These are phyloP conservation scores for Aspergillus japonicus DNA, from an alignment of 2,329 filamentous ascomycete genomes.

Conservation along the genomic window DNA sequence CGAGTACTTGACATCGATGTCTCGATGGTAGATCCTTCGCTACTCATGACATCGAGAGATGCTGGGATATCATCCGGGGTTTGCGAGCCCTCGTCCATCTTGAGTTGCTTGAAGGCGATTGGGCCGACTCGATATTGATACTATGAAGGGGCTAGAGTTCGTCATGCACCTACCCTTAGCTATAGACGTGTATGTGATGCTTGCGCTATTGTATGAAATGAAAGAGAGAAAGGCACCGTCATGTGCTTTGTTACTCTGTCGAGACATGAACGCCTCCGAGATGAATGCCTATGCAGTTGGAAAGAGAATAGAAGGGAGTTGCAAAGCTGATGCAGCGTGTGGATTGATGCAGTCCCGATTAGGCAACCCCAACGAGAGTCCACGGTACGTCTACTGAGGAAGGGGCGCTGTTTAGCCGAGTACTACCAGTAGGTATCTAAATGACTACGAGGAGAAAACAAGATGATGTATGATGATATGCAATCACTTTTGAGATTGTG, in stretches of 20 bases:
- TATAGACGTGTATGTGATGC: neutral
- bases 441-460: too few species aligned
- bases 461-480: neutral
- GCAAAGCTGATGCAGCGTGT: too few species aligned
- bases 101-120: neutral
- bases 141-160: neutral
- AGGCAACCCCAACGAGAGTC: neutral
- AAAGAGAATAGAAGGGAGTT: too few species aligned
- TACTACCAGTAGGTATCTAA: too few species aligned
- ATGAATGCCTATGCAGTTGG: neutral
- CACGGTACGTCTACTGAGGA: neutral
- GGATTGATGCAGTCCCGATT: neutral
- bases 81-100: neutral
- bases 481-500: conserved; percentile 7
- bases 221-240: neutral
- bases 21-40: conserved; percentile 12
- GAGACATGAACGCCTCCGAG: neutral
- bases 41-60: neutral
- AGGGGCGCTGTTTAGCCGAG: neutral
- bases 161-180: too few species aligned
- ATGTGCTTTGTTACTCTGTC: neutral
- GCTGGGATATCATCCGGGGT: neutral
- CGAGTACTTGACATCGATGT: conserved; percentile 29
- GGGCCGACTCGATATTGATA: neutral
- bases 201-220: neutral